A percentile compares a stretch with the other conserved stretches of the same genome.
Conservation (phyloP, 192 early-diverging fungal genomes). For the Podila epicladia region DNA sequence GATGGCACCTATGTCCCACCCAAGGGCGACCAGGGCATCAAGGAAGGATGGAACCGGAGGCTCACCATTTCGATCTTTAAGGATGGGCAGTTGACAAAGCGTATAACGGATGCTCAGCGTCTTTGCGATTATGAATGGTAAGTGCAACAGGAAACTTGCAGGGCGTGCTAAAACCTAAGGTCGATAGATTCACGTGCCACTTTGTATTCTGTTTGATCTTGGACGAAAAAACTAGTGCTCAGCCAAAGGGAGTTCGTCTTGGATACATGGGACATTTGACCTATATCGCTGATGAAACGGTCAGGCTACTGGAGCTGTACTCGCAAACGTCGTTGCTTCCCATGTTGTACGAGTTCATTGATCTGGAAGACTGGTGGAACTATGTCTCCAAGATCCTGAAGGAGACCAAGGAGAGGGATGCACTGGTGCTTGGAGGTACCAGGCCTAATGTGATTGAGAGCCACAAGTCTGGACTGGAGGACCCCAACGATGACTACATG, state of each 20-base stretch:
- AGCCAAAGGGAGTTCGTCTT: conserved; percentile 89
- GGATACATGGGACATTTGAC: conserved; percentile 99
- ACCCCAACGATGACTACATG: conserved; percentile 64
- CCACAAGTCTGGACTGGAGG: conserved; percentile 43
- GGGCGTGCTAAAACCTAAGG: background rate
- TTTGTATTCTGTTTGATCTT: conserved; percentile 2
- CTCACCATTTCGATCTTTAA: conserved; percentile 75
- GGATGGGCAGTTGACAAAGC: conserved; percentile 85
- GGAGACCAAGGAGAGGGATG: conserved; percentile 56
- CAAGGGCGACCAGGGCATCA: conserved; percentile 30
- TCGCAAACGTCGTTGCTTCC: conserved; percentile 35
- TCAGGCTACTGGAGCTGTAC: conserved; percentile 85
- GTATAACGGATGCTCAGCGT: conserved; percentile 87
- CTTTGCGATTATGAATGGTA: conserved; percentile 86
- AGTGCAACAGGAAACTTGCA: conserved; percentile 7
- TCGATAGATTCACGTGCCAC: background rate
- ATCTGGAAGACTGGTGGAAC: conserved; percentile 62
- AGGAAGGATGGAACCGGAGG: conserved; percentile 46
- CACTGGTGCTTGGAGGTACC: conserved; percentile 57
- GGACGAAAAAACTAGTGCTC: conserved; percentile 54
- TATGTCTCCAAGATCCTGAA: conserved; percentile 60
- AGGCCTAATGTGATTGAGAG: conserved; percentile 60
- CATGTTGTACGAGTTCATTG: conserved; percentile 52
- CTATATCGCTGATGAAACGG: conserved; percentile 95
- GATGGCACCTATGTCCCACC: conserved; percentile 46